These are phyloP conservation scores for Peronospora destructor DNA, from an alignment of 352 stramenopile species.

Conservation along the genomic window DNA sequence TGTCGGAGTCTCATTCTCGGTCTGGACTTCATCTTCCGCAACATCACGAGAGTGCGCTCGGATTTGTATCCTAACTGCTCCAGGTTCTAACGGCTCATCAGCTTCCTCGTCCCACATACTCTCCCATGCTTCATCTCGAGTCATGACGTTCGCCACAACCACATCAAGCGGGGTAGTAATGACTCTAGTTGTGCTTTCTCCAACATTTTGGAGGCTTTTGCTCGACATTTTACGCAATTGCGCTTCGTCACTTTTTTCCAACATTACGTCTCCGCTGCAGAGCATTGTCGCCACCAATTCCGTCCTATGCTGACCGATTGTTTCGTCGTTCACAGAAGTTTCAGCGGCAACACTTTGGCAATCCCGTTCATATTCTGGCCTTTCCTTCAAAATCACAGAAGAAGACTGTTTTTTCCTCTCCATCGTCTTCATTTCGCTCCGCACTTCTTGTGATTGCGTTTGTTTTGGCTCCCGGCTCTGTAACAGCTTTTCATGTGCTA, in stretches of 20 bases:
- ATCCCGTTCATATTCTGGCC: constrained; percentile 6
- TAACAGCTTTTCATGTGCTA: constrained; percentile 6
- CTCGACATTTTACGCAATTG: background rate
- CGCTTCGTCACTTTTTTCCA: constrained; percentile 4
- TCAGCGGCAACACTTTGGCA: background rate
- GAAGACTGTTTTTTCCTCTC: constrained; percentile 1
- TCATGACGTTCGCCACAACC: constrained; percentile 32
- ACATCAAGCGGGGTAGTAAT: constrained; percentile 7
- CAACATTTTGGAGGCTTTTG: background rate
- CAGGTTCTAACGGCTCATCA: constrained; percentile 31
- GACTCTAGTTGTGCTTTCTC: constrained; percentile 1
- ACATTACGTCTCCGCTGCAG: background rate
- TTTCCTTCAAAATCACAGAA: constrained; percentile 4
- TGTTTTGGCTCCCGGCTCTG: constrained; percentile 7
- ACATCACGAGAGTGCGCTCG: constrained; percentile 18
- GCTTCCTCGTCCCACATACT: constrained; percentile 65
- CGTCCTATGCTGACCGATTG: background rate
- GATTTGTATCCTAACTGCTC: constrained; percentile 18
- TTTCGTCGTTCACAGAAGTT: constrained; percentile 1
- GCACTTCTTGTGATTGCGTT: background rate
- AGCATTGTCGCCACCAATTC: constrained; percentile 1
- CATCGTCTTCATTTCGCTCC: constrained; percentile 1
- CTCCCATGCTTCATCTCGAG: constrained; percentile 70
- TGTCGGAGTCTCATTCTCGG: constrained; percentile 3
- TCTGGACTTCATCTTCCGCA: constrained; percentile 4